Evolutionary conservation across 805 yeast species (phyloP).

Genomic region (Candida germanica): DNA sequence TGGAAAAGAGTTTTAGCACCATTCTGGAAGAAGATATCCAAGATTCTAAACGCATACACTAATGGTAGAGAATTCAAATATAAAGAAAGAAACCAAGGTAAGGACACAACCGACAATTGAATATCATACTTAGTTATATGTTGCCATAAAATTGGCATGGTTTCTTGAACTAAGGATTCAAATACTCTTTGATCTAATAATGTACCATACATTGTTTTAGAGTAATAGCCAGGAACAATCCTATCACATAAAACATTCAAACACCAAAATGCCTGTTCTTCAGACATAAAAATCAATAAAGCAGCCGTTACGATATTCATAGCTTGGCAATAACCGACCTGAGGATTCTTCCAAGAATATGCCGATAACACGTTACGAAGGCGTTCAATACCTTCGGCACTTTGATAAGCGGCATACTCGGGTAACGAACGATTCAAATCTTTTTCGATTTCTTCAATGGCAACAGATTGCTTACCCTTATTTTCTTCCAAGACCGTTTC

Average conservation of each 20-base stretch:
- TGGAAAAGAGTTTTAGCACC: slow-evolving; percentile 90
- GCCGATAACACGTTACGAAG: slow-evolving; percentile 87
- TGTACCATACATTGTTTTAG: slow-evolving; percentile 97
- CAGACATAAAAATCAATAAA: slow-evolving; percentile 78
- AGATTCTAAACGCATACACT: slow-evolving; percentile 85
- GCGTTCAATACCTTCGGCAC: slow-evolving; percentile 77
- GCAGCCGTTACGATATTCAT: slow-evolving; percentile 94
- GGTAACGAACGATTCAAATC: slow-evolving; percentile 93
- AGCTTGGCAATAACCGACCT: slow-evolving; percentile 97
- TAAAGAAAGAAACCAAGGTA: slow-evolving; percentile 94
- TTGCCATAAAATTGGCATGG: slow-evolving; percentile 84
- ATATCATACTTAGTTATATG: slow-evolving; percentile 79
- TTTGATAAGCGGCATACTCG: slow-evolving; percentile 92
- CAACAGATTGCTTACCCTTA: slow-evolving; percentile 65
- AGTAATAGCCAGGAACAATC: slow-evolving; percentile 91
- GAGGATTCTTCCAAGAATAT: slow-evolving; percentile 95
- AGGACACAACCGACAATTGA: slow-evolving; percentile 85
- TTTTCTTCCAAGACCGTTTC: slow-evolving; percentile 55
- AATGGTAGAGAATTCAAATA: slow-evolving; percentile 93
- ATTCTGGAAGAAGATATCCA: slow-evolving; percentile 85
- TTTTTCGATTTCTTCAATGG: slow-evolving; percentile 95
- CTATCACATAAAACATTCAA: slow-evolving; percentile 76
- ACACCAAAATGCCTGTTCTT: slow-evolving; percentile 97
- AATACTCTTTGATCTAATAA: slow-evolving; percentile 90
- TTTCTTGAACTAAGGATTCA: slow-evolving; percentile 82